Conservation (phyloP, 352 stramenopile genomes). For the Phytophthora macrochlamydospora region DNA sequence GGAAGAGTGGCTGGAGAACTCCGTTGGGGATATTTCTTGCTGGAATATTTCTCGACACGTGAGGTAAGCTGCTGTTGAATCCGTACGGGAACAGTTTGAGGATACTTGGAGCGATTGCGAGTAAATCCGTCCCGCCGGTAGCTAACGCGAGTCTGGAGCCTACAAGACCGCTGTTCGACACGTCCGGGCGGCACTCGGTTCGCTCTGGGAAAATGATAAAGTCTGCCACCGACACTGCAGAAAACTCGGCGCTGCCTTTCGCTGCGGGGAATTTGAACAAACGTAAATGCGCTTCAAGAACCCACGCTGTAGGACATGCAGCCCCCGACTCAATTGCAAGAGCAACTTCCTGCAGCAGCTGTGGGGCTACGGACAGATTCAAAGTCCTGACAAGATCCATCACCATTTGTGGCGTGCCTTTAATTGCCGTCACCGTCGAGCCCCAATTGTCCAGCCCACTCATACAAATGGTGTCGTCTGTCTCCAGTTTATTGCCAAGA, state of each 20-base stretch:
- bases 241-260: conserved; percentile 10
- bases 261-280: conserved; percentile 16
- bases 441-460: conserved; percentile 22
- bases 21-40: not conserved
- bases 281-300: conserved; percentile 14
- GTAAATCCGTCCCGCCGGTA: conserved; percentile 8
- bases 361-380: conserved; percentile 14
- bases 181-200: conserved; percentile 12
- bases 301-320: conserved; percentile 12
- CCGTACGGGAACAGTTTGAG: conserved; percentile 17
- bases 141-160: conserved; percentile 8
- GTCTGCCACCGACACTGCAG: conserved; percentile 13
- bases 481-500: conserved; percentile 13
- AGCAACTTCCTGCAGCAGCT: conserved; percentile 10
- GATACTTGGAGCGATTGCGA: conserved; percentile 10
- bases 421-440: conserved; percentile 10
- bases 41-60: conserved; percentile 4
- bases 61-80: conserved; percentile 8
- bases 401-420: conserved; percentile 14
- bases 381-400: conserved; percentile 6
- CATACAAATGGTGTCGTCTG: conserved; percentile 13
- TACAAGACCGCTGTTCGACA: conserved; percentile 10
- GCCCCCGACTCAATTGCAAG: conserved; percentile 2
- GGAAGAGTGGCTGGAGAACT: conserved; percentile 11
- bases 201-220: conserved; percentile 19